phyloP scores from a whole-genome alignment of 2,329 filamentous ascomycete genomes.

The Chaetothyriales sp. region DNA sequence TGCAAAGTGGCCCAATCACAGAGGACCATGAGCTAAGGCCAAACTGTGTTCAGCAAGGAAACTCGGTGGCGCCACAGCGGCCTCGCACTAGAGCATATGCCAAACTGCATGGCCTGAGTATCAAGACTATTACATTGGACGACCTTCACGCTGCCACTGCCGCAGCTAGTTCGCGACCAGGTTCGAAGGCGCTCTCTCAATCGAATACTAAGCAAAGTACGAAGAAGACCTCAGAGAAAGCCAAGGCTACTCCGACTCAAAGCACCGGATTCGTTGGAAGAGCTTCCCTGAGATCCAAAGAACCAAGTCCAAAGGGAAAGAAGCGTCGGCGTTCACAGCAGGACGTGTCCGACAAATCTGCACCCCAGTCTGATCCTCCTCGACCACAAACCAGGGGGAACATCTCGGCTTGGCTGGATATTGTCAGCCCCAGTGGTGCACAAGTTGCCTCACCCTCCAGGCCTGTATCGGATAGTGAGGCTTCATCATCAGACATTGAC shows the following conservation, averaged over 20 bases:
- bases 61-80: neutral
- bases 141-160: neutral
- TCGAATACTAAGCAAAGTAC: neutral
- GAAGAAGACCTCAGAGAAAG: neutral
- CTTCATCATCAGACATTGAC: slow-evolving; percentile 53
- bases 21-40: neutral
- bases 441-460: slow-evolving; percentile 98
- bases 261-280: neutral
- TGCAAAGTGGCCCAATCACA: neutral
- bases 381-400: neutral
- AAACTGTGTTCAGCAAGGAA: neutral
- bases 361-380: neutral
- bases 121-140: neutral
- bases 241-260: neutral
- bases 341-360: neutral
- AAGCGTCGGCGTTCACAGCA: neutral
- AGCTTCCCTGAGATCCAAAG: neutral
- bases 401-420: neutral
- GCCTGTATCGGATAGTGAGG: slow-evolving; percentile 85
- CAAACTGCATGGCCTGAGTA: neutral
- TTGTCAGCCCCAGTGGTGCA: slow-evolving; percentile 10
- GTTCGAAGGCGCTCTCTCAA: neutral
- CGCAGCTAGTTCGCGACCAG: neutral
- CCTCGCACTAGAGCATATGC: neutral
- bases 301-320: neutral